These are phyloP conservation scores for Trametes elegans DNA, from an alignment of 768 basidiomycete genomes.

Conservation along the genomic window DNA sequence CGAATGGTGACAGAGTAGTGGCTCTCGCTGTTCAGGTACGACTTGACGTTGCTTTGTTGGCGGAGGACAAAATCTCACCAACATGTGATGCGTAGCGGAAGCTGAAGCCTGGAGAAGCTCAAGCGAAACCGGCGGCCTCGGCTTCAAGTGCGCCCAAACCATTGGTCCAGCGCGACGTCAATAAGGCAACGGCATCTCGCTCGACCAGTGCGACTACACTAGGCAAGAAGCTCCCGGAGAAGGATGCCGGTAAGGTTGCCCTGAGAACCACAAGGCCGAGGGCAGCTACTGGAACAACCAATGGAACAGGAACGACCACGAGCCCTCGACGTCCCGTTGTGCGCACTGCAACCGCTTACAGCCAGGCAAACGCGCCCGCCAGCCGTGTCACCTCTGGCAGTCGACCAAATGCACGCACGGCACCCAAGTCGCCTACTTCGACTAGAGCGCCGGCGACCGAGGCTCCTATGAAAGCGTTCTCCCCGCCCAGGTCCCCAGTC, in stretches of 20 bases:
- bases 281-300: constrained; percentile 1
- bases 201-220: background rate
- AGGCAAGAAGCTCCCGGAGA: constrained; percentile 3
- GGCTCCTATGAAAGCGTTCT: constrained; percentile 16
- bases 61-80: constrained; percentile 18
- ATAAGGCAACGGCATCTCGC: constrained; percentile 13
- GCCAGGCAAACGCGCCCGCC: constrained; percentile 1
- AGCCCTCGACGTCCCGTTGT: constrained; percentile 1
- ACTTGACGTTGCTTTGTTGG: constrained; percentile 19
- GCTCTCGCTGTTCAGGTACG: constrained; percentile 63
- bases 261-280: background rate
- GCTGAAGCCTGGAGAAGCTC: constrained; percentile 18
- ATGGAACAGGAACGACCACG: background rate
- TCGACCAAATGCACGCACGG: background rate
- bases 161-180: constrained; percentile 23
- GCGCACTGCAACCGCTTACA: background rate
- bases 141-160: constrained; percentile 25
- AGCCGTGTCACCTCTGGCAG: constrained; percentile 4
- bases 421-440: constrained; percentile 3
- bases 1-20: constrained; percentile 45
- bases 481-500: constrained; percentile 18
- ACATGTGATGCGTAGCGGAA: constrained; percentile 22
- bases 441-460: background rate
- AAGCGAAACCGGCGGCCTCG: constrained; percentile 7
- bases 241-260: constrained; percentile 1